Conservation (phyloP, 192 early-diverging fungal genomes). For the Coemansia erecta region DNA sequence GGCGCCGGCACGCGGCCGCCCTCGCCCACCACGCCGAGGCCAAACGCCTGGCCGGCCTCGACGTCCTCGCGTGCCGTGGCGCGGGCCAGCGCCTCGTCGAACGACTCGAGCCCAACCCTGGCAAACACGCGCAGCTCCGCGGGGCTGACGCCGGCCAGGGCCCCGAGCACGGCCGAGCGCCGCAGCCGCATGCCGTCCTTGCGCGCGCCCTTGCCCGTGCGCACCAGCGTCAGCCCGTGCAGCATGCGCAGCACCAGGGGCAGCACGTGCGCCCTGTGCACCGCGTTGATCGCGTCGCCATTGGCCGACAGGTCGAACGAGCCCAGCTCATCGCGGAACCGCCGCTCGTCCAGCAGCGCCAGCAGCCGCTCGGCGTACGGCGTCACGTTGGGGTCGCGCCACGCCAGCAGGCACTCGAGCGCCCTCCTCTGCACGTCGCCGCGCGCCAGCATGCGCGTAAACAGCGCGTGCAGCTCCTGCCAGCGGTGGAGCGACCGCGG, state of each 20-base stretch:
- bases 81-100: slow-evolving; percentile 40
- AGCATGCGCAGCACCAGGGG: slow-evolving; percentile 78
- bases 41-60: slow-evolving; percentile 23
- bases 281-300: slow-evolving; percentile 58
- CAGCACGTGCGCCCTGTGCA: slow-evolving; percentile 71
- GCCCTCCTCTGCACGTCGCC: slow-evolving; percentile 84
- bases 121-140: slow-evolving; percentile 72
- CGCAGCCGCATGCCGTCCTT: slow-evolving; percentile 70
- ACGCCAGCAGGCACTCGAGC: slow-evolving; percentile 81
- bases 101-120: slow-evolving; percentile 80
- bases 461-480: slow-evolving; percentile 35
- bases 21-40: slow-evolving; percentile 26
- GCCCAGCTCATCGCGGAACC: slow-evolving; percentile 89
- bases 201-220: slow-evolving; percentile 70
- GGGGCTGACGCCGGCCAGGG: slow-evolving; percentile 64
- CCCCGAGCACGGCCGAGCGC: slow-evolving; percentile 80
- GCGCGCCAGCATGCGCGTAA: slow-evolving; percentile 71
- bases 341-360: slow-evolving; percentile 74
- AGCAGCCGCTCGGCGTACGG: slow-evolving; percentile 78
- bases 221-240: slow-evolving; percentile 85
- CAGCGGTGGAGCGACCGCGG: slow-evolving; percentile 29
- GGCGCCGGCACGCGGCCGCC: slow-evolving; percentile 6
- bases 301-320: slow-evolving; percentile 68
- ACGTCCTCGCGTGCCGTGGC: slow-evolving; percentile 47
- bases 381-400: slow-evolving; percentile 66